A percentile compares a stretch with the other conserved stretches of the same genome.
phyloP scores from a whole-genome alignment of 768 basidiomycete genomes.

The Russula dissimulans region DNA sequence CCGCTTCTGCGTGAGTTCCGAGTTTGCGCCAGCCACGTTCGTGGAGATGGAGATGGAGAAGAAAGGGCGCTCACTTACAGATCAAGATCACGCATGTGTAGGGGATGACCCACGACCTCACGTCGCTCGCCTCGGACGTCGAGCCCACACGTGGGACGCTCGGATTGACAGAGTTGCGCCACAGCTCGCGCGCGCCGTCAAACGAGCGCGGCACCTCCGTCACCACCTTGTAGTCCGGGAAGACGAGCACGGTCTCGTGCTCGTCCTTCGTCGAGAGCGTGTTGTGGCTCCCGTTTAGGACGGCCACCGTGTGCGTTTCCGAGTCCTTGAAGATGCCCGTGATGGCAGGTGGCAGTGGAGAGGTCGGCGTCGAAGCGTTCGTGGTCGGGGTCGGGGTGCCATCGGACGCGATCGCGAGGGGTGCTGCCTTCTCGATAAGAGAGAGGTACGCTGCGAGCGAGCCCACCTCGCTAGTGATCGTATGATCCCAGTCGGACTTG shows the following conservation, averaged over 20 bases:
- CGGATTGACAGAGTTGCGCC: conserved; percentile 55
- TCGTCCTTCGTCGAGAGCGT: conserved; percentile 57
- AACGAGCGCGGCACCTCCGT: conserved; percentile 55
- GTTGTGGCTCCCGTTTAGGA: conserved; percentile 78
- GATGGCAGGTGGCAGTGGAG: conserved; percentile 20
- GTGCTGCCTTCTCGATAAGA: conserved; percentile 19
- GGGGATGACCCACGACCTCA: conserved; percentile 73
- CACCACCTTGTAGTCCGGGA: conserved; percentile 88
- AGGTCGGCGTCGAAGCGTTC: background rate
- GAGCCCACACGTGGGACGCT: conserved; percentile 40
- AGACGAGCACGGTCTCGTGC: conserved; percentile 72
- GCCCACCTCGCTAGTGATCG: conserved; percentile 61
- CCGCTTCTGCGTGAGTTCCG: too few relatives aligned
- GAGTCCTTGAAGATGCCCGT: conserved; percentile 52
- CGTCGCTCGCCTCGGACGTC: conserved; percentile 34
- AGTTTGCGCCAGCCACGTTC: too few relatives aligned
- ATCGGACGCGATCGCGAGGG: background rate
- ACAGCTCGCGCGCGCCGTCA: conserved; percentile 62
- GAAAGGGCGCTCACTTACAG: conserved; percentile 44
- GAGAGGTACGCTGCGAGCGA: conserved; percentile 59
- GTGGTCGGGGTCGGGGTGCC: background rate
- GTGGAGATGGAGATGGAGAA: too few relatives aligned
- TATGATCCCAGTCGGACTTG: conserved; percentile 77
- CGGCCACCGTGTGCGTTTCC: conserved; percentile 48
- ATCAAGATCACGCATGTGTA: conserved; percentile 86